These are phyloP conservation scores for Colletotrichum limetticola DNA, from an alignment of 2,329 filamentous ascomycete genomes.

Conservation along the genomic window DNA sequence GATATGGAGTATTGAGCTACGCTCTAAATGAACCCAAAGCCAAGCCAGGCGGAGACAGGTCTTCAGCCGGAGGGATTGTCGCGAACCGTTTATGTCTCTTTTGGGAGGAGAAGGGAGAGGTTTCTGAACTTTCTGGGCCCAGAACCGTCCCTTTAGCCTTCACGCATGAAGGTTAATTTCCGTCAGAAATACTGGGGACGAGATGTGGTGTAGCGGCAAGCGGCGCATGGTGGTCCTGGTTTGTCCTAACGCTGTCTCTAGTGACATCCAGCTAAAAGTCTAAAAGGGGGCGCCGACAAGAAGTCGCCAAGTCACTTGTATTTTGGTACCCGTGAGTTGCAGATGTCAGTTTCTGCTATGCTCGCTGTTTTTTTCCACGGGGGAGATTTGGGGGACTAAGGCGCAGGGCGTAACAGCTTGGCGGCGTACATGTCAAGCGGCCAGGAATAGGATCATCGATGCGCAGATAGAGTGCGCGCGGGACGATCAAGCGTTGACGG, in stretches of 20 bases:
- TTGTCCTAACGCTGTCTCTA: neutral
- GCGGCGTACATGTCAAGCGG: neutral
- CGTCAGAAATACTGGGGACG: constrained; percentile 15
- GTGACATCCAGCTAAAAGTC: constrained; percentile 1
- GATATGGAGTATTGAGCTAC: neutral
- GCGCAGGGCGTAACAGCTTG: constrained; percentile 2
- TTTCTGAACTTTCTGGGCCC: neutral
- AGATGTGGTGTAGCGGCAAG: neutral
- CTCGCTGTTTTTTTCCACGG: neutral
- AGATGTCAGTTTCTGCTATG: neutral
- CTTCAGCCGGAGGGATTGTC: too few relatives aligned
- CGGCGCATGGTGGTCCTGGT: constrained; percentile 10
- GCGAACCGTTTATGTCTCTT: neutral
- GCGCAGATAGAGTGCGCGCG: constrained; percentile 22
- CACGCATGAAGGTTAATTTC: constrained; percentile 20
- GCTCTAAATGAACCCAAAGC: neutral
- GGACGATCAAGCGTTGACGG: neutral
- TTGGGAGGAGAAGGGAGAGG: neutral
- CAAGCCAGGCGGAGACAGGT: neutral
- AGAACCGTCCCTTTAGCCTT: neutral
- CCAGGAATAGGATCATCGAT: constrained; percentile 20
- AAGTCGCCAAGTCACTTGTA: neutral
- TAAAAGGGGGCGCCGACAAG: neutral
- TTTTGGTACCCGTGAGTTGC: neutral
- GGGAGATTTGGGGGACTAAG: neutral